Percentiles rank a stretch among this genome's conserved stretches.
phyloP scores from a whole-genome alignment of 108 stramenopile species.

The Nitzschia sp. region DNA sequence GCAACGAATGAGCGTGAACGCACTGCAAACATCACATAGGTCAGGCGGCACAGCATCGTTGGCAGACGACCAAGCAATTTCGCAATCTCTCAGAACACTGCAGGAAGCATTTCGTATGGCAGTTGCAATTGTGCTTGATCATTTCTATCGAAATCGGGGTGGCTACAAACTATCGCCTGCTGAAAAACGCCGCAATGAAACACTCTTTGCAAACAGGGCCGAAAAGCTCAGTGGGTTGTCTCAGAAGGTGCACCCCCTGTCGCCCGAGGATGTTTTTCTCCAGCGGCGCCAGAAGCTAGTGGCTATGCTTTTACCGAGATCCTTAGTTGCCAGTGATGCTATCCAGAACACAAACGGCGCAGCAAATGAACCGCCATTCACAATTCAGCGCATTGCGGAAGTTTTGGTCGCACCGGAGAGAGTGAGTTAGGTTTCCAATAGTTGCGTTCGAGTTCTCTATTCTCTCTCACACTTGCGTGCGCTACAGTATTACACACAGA shows the following conservation, averaged over 20 bases:
- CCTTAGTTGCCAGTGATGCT: neutral
- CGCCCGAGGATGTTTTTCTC: conserved; percentile 37
- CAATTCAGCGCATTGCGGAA: conserved; percentile 60
- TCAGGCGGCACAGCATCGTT: conserved; percentile 3
- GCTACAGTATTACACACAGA: conserved; percentile 55
- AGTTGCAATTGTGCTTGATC: conserved; percentile 46
- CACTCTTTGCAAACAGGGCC: neutral
- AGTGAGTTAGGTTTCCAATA: conserved; percentile 15
- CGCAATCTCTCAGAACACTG: conserved; percentile 29
- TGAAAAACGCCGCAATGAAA: conserved; percentile 33
- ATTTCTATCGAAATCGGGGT: conserved; percentile 36
- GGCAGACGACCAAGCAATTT: neutral
- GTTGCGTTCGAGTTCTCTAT: neutral
- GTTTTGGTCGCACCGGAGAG: conserved; percentile 49
- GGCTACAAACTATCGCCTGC: conserved; percentile 55
- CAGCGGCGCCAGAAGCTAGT: conserved; percentile 42
- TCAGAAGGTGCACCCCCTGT: neutral
- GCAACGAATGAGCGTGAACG: neutral
- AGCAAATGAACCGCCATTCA: conserved; percentile 47
- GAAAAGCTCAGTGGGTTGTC: neutral
- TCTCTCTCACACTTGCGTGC: neutral
- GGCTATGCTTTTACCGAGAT: conserved; percentile 19
- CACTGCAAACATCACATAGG: neutral
- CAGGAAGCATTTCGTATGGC: conserved; percentile 44
- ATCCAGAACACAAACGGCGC: neutral